Base-by-base conservation (phyloP, 2,329 filamentous ascomycete species). In the Trichoderma polysporum region DNA sequence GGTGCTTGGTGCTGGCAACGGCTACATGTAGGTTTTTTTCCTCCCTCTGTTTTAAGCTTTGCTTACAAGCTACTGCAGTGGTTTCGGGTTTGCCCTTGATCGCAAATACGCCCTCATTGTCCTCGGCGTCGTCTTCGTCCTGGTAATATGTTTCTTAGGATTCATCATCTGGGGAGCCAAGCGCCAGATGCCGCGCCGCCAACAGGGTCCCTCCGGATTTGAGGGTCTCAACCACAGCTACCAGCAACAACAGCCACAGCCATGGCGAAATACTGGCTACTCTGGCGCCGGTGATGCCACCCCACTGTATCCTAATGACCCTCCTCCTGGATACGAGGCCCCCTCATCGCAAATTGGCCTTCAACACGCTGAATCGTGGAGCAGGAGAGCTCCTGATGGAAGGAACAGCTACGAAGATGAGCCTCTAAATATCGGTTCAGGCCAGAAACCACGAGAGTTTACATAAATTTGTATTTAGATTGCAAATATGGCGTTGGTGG, bases 41-140 rank as follows among this genome's bases (percentile, higher is more conserved):
- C 41, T 6, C 17, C 10, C 19, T 22, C 8, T 50, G 17, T 25
- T 29, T 68, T 70, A 49, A 69, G 70, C 67, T 58, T 17, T 39
- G 7, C 61, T 54, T 2, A 64, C 50, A 17, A 56, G 22, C 45
- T 29, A 29, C 4, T 47, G 9, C 57, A 86, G 84, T 5, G 88
- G 88, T 27, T 88, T 89, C 73, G 79, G 81, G 0, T 83, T 89
- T 61, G 86, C 87, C 2, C 76, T 83, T 15, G 83, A 84, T 62
- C 71, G 78, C n/a, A 75, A 74, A 53, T 82, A 81, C 67, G 79
- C 82, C 69, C 82, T 80, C 71, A 77, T 83, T 37, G 79, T 86
- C n/a, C 79, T 81, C 9, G 82, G 79, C 27, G 73, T 85, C 35
- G 74, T 85, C 35, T 75, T 86, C 56, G 75, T 83, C 53, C 58